Evolutionary conservation across 306 rosid genomes (phyloP), one percentile per base, ranked within the genome.

Genomic region (Geum urbanum): DNA sequence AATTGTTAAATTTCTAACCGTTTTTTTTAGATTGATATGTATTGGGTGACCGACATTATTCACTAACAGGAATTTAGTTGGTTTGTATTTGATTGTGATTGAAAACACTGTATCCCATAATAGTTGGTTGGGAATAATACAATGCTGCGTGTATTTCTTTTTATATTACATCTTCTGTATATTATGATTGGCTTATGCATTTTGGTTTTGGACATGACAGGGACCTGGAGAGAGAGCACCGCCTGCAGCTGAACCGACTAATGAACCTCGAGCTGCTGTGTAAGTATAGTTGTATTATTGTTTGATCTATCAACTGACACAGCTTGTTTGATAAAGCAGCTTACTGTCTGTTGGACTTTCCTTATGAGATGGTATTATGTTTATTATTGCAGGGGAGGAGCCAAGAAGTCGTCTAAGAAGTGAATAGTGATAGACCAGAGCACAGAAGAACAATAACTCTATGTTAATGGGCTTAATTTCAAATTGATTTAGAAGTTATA

Each of bases 161-260:
- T 16, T 54, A 4, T 52, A 45, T 12, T 3, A 20, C 35, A 57
- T 22, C 39, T 55, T 5, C 62, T 11, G 35, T 14, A 32, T 58
- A 32, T 16, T 24, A 58, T 32, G n/a, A 10, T 37, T 56, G 9
- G 5, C 12, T 56, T 11, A 57, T 57, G 3, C 44, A 8, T 19
- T 64, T 32, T 61, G 27, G 41, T 52, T 50, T 45, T 57, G 46
- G 51, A 41, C 22, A 37, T 58, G 15, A 7, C 66, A 84, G 88
- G 88, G 85, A 45, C 88, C 88, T 18, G 79, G 61, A 78, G 85
- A 77, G 59, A 84, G 67, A 73, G 83, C 75, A 53, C 81, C 85
- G 32, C 66, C 79, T 2, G 65, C 76, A 55, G 63, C 76, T 5
- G 73, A 72, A 22, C 58, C 24, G 0, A 77, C 85, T 8, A 56